These are phyloP conservation scores for Groenewaldozyma tartarivorans DNA, from an alignment of 805 yeast species.

Conservation along the genomic window DNA sequence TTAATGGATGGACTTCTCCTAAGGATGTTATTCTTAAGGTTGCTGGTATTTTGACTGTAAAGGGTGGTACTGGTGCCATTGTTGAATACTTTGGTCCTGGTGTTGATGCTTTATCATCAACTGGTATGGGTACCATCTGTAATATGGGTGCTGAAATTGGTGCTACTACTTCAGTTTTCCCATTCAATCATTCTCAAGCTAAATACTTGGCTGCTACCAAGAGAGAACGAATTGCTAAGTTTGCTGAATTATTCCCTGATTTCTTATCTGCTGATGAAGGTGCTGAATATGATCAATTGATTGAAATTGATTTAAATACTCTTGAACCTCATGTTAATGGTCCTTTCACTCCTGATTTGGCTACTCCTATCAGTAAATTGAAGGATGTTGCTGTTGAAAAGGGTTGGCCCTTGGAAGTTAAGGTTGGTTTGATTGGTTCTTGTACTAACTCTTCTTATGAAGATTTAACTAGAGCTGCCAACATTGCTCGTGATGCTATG, in stretches of 20 bases:
- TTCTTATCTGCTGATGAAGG: slow-evolving; percentile 81
- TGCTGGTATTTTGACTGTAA: slow-evolving; percentile 90
- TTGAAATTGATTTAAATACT: slow-evolving; percentile 79
- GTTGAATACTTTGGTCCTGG: slow-evolving; percentile 97
- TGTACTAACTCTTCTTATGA: slow-evolving; percentile 98
- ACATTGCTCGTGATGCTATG: slow-evolving; percentile 85
- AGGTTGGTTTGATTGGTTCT: slow-evolving; percentile 94
- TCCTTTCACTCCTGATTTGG: slow-evolving; percentile 96
- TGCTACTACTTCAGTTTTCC: slow-evolving; percentile 96
- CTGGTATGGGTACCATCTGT: slow-evolving; percentile 99
- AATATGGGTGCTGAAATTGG: slow-evolving; percentile 99
- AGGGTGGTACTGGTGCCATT: slow-evolving; percentile 96
- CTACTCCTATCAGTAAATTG: slow-evolving; percentile 85
- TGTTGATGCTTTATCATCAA: slow-evolving; percentile 82
- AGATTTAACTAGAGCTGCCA: slow-evolving; percentile 95
- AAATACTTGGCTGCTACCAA: slow-evolving; percentile 79
- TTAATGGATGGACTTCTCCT: slow-evolving; percentile 95
- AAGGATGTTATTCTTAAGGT: slow-evolving; percentile 88
- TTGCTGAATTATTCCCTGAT: slow-evolving; percentile 55
- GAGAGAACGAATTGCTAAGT: slow-evolving; percentile 74
- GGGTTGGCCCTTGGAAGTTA: slow-evolving; percentile 86
- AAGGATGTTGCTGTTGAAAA: slow-evolving; percentile 74
- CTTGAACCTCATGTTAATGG: slow-evolving; percentile 95
- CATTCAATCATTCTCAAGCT: slow-evolving; percentile 82
- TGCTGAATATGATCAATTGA: slow-evolving; percentile 84